Percentiles rank a stretch among this genome's conserved stretches.
Evolutionary conservation across 371 early-diverging fungal genomes (phyloP).

Genomic region (Mortierella polycephala): DNA sequence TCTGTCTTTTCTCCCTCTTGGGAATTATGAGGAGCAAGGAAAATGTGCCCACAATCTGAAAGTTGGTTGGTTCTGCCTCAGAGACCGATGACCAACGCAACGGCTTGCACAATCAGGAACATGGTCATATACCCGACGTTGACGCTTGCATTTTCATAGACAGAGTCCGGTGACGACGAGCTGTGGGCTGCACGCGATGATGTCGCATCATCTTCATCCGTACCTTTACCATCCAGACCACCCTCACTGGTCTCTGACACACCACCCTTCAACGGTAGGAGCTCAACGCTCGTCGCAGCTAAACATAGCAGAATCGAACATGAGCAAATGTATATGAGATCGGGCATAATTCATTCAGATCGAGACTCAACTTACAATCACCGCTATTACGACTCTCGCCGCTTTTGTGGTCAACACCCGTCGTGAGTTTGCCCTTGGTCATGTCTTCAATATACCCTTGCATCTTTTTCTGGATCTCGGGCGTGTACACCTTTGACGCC

Average conservation of each 20-base stretch:
- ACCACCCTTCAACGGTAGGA: conserved; percentile 15
- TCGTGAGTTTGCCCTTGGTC: conserved; percentile 42
- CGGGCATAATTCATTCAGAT: not conserved
- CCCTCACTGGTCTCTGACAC: not conserved
- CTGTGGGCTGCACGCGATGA: not conserved
- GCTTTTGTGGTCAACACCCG: conserved; percentile 49
- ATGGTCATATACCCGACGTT: not conserved
- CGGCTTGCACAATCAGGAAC: not conserved
- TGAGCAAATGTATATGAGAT: not conserved
- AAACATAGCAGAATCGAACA: no score
- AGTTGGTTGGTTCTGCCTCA: not conserved
- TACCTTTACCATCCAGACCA: not conserved
- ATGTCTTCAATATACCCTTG: conserved; percentile 39
- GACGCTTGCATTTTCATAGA: not conserved
- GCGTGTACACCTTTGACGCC: conserved; percentile 33
- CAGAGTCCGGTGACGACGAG: not conserved
- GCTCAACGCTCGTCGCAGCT: conserved; percentile 34
- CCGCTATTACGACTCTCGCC: conserved; percentile 42
- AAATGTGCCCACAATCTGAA: no score
- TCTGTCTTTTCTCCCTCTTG: no score
- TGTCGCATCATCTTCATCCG: not conserved
- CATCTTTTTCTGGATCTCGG: conserved; percentile 39
- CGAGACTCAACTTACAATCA: conserved; percentile 23
- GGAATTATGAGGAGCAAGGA: no score
- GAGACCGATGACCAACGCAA: not conserved